Evolutionary conservation across 768 basidiomycete genomes (phyloP).

Genomic region (Pulveroboletus sp.): DNA sequence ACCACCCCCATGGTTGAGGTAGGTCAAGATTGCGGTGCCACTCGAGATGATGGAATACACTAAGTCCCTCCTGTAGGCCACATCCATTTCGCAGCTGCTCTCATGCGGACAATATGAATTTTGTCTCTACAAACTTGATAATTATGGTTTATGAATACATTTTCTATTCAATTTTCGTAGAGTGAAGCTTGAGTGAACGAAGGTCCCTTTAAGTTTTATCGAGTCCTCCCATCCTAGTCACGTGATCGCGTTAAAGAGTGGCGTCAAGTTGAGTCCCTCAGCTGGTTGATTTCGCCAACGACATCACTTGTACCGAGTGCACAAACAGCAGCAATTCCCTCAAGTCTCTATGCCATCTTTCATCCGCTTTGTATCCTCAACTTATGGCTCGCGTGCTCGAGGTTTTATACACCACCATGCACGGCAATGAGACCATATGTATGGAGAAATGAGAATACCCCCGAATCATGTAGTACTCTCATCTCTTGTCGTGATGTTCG

Average conservation of each 20-base stretch:
- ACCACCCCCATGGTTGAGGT: background rate
- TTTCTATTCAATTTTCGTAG: too few species aligned
- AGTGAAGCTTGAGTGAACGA: too few species aligned
- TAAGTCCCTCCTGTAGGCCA: background rate
- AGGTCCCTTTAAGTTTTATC: too few species aligned
- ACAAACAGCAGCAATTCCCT: conserved; percentile 22
- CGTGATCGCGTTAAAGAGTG: conserved; percentile 11
- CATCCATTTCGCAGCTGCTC: too few species aligned
- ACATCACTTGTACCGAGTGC: background rate
- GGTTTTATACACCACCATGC: conserved; percentile 61
- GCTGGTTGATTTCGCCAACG: background rate
- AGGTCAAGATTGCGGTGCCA: background rate
- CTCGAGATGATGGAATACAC: background rate
- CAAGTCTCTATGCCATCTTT: conserved; percentile 36
- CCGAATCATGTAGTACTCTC: too few species aligned
- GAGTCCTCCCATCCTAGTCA: too few species aligned
- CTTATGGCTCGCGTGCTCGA: conserved; percentile 48
- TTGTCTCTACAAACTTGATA: too few species aligned
- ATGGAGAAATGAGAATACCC: too few species aligned
- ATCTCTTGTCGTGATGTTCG: too few species aligned
- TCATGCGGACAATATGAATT: too few species aligned
- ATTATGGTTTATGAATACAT: background rate
- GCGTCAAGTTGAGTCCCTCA: conserved; percentile 1
- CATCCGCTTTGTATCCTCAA: conserved; percentile 51
- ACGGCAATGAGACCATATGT: too few species aligned